Base-by-base conservation (phyloP, 129 eudicot species). In the Flaveria bidentis region DNA sequence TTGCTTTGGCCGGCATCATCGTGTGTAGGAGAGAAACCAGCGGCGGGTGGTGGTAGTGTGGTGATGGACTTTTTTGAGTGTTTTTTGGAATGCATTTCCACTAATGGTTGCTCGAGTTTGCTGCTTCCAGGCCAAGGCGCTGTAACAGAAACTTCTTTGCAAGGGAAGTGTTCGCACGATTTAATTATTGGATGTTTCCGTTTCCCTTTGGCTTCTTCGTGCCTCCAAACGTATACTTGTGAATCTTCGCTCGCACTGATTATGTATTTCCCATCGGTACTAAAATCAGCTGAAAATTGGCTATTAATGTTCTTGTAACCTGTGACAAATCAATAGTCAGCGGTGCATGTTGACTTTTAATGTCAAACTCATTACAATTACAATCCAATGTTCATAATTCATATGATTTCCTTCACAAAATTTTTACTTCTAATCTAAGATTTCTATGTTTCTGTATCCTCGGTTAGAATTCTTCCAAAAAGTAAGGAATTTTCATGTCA, bases 191-290 rank as follows among this genome's bases (percentile, higher is more conserved):
- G 23, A 5, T 73, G 78, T 81, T 69, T 87, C 33, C 46, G 65
- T 82, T 85, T 88, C 70, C 85, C 84, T 69, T 79, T 67, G 2
- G 80, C 5, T 41, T 84, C 96, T 70, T 91, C 96, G 4, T 86
- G 87, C 66, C 86, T 91, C 99, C 99, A 94, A 15, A 94, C 80
- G 76, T 81, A 94, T 18, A 94, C 96, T 18, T 94, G 91, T 14
- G 93, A 87, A 75, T 94, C 99, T 67, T 94, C 99, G 52, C 99
- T 94, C 26, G 96, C 94, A 56, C 87, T 84, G 52, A 94, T 77
- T 26, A 94, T 81, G 73, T 94, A 85, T 55, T 84, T 91, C 23
- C 90, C 97, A 16, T 89, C 88, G 0, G 86, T 78, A 61, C 80
- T 90, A 71, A 78, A 89, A 17, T 88, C 85, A 46, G 99, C 93